Base-by-base conservation (phyloP, 2,329 filamentous ascomycete species). In the Dactylonectria macrodidyma region DNA sequence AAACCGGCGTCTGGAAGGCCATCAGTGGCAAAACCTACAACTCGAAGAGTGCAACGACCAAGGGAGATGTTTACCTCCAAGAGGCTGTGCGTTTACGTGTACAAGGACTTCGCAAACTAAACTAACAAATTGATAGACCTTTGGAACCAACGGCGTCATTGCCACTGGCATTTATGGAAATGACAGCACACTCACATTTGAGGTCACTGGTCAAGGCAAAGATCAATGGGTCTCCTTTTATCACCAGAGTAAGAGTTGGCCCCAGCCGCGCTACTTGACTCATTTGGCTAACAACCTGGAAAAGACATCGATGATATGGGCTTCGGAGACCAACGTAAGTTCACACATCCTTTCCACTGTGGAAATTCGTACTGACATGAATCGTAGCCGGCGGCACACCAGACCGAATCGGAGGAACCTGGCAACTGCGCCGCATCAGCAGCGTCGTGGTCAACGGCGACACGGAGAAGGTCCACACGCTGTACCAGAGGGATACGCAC, bases 291-390 rank as follows among this genome's bases (percentile, higher is more conserved):
- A n/a, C 3, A n/a, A 5, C 3, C 11, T 14, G 12, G 5, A 3
- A 7, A n/a, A 78, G 76, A 90, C 76, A 89, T 82, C 2, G 88
- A 90, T 57, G 88, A 90, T 65, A 89, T 89, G 86, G 88, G 88
- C 3, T 90, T 88, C 62, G 88, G 88, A 1, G 84, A 86, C 59
- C 83, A 85, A 65, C 84, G 78, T 80, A 74, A 79, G 77, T 73
- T 73, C 5, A 2, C 10, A 7, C 33, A 24, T 3, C 24, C 12
- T 3, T 19, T 1, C 6, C 12, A n/a, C 14, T 2, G n/a, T 11
- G 14, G n/a, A 2, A 16, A 41, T 11, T 3, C n/a, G 22, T 22
- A 8, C 59, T 66, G 5, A 67, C 34, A 12, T 38, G 5, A 6
- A 19, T n/a, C 10, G 30, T 12, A 71, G 69, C 89, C 2, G 85